These are phyloP conservation scores for Linanthus parryae DNA, from an alignment of 148 eudicot species.

Conservation along the genomic window DNA sequence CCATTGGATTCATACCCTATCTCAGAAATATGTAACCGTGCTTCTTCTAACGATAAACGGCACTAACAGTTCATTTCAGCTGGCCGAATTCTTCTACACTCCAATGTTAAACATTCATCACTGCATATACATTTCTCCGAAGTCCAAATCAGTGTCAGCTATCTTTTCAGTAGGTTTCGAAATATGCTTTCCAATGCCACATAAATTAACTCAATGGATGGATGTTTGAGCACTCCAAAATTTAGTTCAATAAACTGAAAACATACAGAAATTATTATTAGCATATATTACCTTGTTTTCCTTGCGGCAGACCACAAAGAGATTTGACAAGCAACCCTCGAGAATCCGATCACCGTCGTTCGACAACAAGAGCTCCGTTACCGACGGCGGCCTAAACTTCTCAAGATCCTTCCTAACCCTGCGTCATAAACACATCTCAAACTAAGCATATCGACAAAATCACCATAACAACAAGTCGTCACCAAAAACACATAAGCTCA, in stretches of 20 bases:
- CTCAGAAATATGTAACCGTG: no score
- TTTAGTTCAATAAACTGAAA: not conserved
- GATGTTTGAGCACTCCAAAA: not conserved
- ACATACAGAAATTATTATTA: not conserved
- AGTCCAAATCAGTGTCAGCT: no score
- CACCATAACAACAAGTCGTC: not conserved
- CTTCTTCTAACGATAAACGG: no score
- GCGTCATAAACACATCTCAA: slow-evolving; percentile 19
- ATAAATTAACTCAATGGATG: no score
- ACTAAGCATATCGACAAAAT: not conserved
- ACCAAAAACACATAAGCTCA: not conserved
- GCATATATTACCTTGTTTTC: no score
- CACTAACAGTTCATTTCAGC: no score
- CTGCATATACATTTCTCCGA: no score
- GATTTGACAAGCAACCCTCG: slow-evolving; percentile 78
- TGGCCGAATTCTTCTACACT: no score
- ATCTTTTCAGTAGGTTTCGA: no score
- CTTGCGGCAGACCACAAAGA: slow-evolving; percentile 77
- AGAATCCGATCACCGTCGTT: slow-evolving; percentile 71
- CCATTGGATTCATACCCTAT: no score
- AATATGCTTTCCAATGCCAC: no score
- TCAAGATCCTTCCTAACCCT: slow-evolving; percentile 86
- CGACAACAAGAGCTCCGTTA: slow-evolving; percentile 74
- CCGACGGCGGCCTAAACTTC: slow-evolving; percentile 64
- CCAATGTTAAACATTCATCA: no score